These are phyloP conservation scores for Yarrowia sp. DNA, from an alignment of 805 yeast genomes.

Conservation along the genomic window DNA sequence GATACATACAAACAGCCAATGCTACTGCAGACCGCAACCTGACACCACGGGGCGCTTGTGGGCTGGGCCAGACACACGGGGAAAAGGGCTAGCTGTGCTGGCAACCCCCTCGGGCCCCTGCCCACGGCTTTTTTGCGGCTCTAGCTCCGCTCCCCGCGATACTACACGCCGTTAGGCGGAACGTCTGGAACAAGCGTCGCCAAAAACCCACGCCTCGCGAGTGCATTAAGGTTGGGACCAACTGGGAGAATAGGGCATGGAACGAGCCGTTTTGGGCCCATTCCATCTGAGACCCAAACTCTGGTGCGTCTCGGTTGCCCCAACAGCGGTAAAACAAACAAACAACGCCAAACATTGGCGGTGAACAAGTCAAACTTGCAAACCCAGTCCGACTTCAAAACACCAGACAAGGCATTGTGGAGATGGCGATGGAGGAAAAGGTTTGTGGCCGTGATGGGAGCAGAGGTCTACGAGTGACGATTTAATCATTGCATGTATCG, in stretches of 20 bases:
- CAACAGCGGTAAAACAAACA: conserved; percentile 38
- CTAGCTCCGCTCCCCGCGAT: not conserved
- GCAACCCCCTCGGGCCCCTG: not conserved
- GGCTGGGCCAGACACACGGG: not conserved
- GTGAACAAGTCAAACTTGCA: conserved; percentile 1
- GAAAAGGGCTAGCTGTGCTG: not conserved
- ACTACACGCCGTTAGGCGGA: not conserved
- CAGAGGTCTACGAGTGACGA: no score
- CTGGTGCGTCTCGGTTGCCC: conserved; percentile 19
- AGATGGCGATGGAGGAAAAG: no score
- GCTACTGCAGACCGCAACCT: not conserved
- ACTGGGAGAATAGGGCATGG: conserved; percentile 22
- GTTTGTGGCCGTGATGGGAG: no score
- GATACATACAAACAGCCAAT: not conserved
- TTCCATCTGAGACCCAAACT: conserved; percentile 27
- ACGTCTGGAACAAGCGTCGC: conserved; percentile 9
- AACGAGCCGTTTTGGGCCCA: not conserved
- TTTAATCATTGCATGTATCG: no score
- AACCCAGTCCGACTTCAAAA: not conserved
- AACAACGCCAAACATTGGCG: conserved; percentile 19
- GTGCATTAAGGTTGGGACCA: conserved; percentile 3
- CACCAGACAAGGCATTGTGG: conserved; percentile 2
- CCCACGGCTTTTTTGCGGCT: not conserved
- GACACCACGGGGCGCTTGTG: not conserved
- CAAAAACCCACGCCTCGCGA: conserved; percentile 38